These are phyloP conservation scores for Penicillium roqueforti DNA, from an alignment of 495 filamentous ascomycete genomes.

Conservation along the genomic window DNA sequence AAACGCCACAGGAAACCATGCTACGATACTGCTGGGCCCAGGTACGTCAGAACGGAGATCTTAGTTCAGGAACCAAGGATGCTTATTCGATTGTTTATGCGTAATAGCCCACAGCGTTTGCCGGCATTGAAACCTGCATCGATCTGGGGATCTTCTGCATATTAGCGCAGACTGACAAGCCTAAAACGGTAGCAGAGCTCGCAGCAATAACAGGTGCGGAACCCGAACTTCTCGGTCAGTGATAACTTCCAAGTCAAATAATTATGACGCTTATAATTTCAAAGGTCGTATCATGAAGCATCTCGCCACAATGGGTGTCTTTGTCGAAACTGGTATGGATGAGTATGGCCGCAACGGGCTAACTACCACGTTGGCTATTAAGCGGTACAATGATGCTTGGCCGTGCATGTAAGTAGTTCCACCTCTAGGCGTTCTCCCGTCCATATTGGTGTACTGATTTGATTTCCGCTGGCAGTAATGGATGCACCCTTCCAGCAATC, in stretches of 20 bases:
- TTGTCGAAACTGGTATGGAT: constrained; percentile 35
- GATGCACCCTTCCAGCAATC: constrained; percentile 6
- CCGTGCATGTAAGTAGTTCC: constrained; percentile 10
- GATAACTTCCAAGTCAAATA: neutral
- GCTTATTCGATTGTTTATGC: neutral
- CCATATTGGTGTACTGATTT: neutral
- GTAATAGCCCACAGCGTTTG: constrained; percentile 14
- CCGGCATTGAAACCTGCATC: constrained; percentile 24
- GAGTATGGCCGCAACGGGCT: constrained; percentile 39
- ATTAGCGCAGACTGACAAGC: constrained; percentile 19
- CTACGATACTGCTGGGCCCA: constrained; percentile 30
- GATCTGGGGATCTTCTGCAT: constrained; percentile 28
- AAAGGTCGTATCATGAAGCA: constrained; percentile 37
- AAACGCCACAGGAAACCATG: constrained; percentile 33
- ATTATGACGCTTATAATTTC: neutral
- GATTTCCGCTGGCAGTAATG: neutral
- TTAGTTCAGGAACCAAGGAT: neutral
- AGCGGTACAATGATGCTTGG: constrained; percentile 14
- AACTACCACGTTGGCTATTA: constrained; percentile 30
- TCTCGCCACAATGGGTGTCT: constrained; percentile 40
- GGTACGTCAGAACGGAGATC: constrained; percentile 10
- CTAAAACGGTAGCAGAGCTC: constrained; percentile 23
- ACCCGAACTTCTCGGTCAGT: constrained; percentile 24
- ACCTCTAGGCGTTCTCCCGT: neutral
- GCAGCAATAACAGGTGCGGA: constrained; percentile 24